These are phyloP conservation scores for Austropuccinia psidii DNA, from an alignment of 1,284 basidiomycete genomes.

Conservation along the genomic window DNA sequence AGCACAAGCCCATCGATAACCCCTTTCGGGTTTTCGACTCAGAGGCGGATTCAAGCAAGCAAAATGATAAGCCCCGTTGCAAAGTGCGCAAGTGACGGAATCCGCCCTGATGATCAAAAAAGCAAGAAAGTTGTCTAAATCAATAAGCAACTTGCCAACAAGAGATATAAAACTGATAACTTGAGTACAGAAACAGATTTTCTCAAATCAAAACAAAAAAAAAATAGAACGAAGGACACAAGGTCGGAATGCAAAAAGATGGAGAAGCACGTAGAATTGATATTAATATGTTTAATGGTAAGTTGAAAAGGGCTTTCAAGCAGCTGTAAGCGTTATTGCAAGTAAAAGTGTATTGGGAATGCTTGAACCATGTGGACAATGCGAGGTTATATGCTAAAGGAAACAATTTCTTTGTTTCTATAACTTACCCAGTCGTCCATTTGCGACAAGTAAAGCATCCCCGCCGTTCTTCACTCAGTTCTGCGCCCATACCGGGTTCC, in stretches of 20 bases:
- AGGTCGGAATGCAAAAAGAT: background rate
- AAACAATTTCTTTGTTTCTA: background rate
- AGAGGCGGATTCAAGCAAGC: conserved; percentile 36
- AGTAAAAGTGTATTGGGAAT: no score
- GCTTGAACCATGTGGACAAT: no score
- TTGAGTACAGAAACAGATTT: background rate
- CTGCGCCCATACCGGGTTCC: conserved; percentile 30
- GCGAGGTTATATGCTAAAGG: background rate
- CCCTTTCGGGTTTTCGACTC: conserved; percentile 34
- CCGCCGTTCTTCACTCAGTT: conserved; percentile 33
- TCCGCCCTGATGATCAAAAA: conserved; percentile 11
- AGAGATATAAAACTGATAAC: no score
- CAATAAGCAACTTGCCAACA: no score
- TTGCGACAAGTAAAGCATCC: conserved; percentile 33
- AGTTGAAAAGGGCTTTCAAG: no score
- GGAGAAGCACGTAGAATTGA: background rate
- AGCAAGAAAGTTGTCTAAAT: background rate
- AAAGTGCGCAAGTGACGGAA: conserved; percentile 35
- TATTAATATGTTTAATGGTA: no score
- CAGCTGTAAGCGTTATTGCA: no score
- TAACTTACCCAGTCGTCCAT: conserved; percentile 36
- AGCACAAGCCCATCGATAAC: conserved; percentile 36
- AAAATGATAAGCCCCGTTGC: conserved; percentile 35
- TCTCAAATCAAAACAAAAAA: background rate
- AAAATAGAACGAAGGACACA: background rate